Evolutionary conservation across 1,284 basidiomycete genomes (phyloP).

Genomic region (Vanrija sp.): DNA sequence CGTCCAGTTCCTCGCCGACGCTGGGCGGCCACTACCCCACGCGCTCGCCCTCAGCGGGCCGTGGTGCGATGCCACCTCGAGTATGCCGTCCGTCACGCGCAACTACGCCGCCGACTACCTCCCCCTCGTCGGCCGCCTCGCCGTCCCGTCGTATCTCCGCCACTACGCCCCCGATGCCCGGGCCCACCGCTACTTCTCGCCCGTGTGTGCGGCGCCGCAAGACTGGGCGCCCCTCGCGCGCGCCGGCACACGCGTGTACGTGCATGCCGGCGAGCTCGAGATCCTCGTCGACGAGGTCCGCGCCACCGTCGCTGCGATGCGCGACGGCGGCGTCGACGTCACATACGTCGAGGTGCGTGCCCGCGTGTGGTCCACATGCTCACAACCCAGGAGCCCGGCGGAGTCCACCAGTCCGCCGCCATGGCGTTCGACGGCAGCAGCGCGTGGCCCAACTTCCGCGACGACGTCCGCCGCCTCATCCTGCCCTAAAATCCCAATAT

Average conservation of each 20-base stretch:
- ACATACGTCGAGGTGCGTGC: neutral
- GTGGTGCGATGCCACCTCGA: conserved; percentile 4
- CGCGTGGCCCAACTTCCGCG: neutral
- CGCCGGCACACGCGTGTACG: conserved; percentile 5
- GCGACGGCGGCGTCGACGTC: conserved; percentile 5
- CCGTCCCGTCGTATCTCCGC: neutral
- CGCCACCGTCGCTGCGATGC: conserved; percentile 5
- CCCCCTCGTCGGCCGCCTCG: neutral
- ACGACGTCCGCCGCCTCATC: neutral
- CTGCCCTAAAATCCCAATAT: too few species aligned
- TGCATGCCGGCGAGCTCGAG: conserved; percentile 11
- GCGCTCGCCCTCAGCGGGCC: conserved; percentile 8
- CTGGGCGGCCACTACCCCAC: neutral
- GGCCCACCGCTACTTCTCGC: conserved; percentile 7
- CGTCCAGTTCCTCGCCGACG: conserved; percentile 13
- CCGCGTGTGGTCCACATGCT: too few species aligned
- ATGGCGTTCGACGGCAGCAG: neutral
- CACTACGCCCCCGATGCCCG: conserved; percentile 3
- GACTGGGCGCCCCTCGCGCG: conserved; percentile 4
- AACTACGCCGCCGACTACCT: conserved; percentile 11
- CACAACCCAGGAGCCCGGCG: neutral
- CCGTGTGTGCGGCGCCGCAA: neutral
- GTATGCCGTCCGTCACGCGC: too few species aligned
- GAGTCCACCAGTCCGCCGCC: neutral
- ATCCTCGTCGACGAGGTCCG: conserved; percentile 14